Base-by-base conservation (phyloP, 2,329 filamentous ascomycete species). In the Elsinoe arachidis region DNA sequence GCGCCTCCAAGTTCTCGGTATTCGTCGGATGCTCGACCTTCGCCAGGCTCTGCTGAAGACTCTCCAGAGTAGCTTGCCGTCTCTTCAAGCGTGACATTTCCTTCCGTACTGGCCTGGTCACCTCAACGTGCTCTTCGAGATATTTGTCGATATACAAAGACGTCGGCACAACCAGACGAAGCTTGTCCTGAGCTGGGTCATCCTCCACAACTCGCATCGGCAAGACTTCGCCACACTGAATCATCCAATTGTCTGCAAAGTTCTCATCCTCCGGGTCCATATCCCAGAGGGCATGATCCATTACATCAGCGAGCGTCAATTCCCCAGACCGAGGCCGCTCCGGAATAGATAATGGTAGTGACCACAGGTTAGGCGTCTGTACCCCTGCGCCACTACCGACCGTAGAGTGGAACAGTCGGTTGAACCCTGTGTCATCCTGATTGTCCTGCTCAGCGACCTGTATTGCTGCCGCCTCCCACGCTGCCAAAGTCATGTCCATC, bases 91-190 rank as follows among this genome's bases (percentile, higher is more conserved):
- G 60, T 19, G 64, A 65, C 57, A 72, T 72, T 17, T 74, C 63
- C 21, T 64, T 60, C n/a, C 78, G 76, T 58, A 83, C 74, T 7
- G 74, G 70, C 43, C 72, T 72, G 14, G 78, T 74, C 9, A 73
- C 64, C 1, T 73, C 72, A 57, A 74, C 72, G 59, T 78, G 80
- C 60, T 74, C 70, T 51, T 78, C 72, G 46, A 84, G 70, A 65
- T 85, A 86, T 46, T 82, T 76, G 68, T 85, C 83, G 3, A 79
- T 74, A 61, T 81, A 83, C 63, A 82, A 76, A 1, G 74, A 71
- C 1, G 75, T 66, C 2, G 81, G 81, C 15, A 83, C 73, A 5
- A 76, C 76, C 43, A 84, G 68, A 26, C 75, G 71, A 21, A 79
- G 62, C 33, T 67, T 63, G 17, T 61, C 59, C 35, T 65, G 26